A percentile compares a stretch with the other conserved stretches of the same genome.
Conservation (phyloP, 2,329 filamentous ascomycete species). For the Bipolaris gigantea region DNA sequence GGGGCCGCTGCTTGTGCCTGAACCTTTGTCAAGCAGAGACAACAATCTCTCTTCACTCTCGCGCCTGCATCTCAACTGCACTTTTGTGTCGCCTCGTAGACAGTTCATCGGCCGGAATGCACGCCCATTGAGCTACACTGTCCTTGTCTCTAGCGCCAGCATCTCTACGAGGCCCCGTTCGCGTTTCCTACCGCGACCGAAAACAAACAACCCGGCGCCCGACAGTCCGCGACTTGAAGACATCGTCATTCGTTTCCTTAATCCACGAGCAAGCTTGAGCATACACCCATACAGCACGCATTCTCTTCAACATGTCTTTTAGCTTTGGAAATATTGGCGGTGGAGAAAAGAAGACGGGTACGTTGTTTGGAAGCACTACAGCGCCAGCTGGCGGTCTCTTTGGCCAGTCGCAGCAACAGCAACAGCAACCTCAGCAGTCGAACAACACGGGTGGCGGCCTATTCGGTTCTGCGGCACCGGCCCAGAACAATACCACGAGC, state of each 20-base stretch:
- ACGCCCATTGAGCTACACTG: constrained; percentile 13
- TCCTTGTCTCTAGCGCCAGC: background rate
- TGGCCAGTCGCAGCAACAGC: constrained; percentile 38
- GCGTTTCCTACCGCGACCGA: constrained; percentile 21
- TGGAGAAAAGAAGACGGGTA: constrained; percentile 42
- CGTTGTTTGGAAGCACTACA: constrained; percentile 42
- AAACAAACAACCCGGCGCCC: constrained; percentile 18
- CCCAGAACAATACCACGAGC: constrained; percentile 28
- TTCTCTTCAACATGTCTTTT: constrained; percentile 33
- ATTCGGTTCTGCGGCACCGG: constrained; percentile 23
- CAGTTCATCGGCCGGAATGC: constrained; percentile 12
- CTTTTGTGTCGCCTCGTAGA: constrained; percentile 7
- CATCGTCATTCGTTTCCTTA: constrained; percentile 2
- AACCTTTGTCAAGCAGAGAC: constrained; percentile 21
- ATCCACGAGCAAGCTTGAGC: background rate
- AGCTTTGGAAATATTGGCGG: constrained; percentile 32
- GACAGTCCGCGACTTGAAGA: constrained; percentile 2
- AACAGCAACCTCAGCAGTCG: constrained; percentile 13
- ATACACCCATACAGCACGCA: background rate
- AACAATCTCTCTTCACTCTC: constrained; percentile 12
- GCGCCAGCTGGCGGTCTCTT: constrained; percentile 47
- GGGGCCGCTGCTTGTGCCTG: constrained; percentile 17
- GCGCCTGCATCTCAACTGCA: constrained; percentile 11
- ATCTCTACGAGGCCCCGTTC: constrained; percentile 2
- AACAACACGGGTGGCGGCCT: constrained; percentile 20